Evolutionary conservation across 306 rosid genomes (phyloP), one percentile per base, ranked within the genome.

Genomic region (Senna siamea): DNA sequence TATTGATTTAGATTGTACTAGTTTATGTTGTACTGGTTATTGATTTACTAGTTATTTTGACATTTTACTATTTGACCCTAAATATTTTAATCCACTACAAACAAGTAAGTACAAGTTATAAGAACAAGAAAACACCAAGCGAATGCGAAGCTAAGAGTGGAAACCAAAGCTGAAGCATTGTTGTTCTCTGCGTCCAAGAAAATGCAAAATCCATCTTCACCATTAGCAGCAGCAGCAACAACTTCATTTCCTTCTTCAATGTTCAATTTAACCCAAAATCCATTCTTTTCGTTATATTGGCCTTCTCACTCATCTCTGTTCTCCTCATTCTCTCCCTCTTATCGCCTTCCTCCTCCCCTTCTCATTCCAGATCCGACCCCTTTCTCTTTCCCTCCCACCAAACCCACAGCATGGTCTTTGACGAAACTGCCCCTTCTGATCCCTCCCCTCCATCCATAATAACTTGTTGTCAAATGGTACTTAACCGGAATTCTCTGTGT

Each of bases 311-410:
- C 47, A 43, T 87, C 69, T 85, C 88, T 14, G 74, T 89, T 22
- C 43, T 76, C 40, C 22, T 80, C 51, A 69, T 87, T 70, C 69
- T 80, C 78, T 66, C 20, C 38, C 79, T 80, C 23, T 59, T 78
- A 5, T 62, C 75, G 6, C 35, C 84, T 56, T 57, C 84, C 5
- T 18, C 81, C 3, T 4, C 69, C 5, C 2, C 71, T 5, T 7
- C 69, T 9, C 91, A 53, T 44, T 69, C 75, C 10, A 43, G 74
- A 52, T 90, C 97, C 66, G 89, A 88, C 83, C 93, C 96, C 0
- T 86, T 75, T 59, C 96, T 92, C 82, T 79, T 80, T 80, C 97
- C 99, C 0, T 52, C 85, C 67, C 86, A 85, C 57, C 83, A 79
- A 60, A n/a, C n/a, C n/a, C n/a, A n/a, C n/a, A n/a, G n/a, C n/a